phyloP scores from a whole-genome alignment of 139 green algal genomes.

The Chlorella sorokiniana region DNA sequence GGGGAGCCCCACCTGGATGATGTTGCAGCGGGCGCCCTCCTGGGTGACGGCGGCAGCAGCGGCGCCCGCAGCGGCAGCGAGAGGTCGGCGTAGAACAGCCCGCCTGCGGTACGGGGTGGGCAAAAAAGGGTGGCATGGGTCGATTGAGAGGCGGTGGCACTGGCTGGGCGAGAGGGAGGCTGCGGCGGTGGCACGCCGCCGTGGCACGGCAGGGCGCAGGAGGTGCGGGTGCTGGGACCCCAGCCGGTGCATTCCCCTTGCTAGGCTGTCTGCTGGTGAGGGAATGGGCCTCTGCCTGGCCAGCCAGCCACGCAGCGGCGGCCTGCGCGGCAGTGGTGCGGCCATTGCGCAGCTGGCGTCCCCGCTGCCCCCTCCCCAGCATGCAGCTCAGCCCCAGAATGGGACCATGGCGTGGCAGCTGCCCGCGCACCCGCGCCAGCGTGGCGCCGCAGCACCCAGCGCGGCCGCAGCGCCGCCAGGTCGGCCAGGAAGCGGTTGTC shows the following conservation, averaged over 20 bases:
- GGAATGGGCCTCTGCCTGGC: conserved; percentile 6
- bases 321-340: too few species aligned
- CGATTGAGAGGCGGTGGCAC: neutral
- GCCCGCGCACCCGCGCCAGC: neutral
- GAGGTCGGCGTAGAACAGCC: conserved; percentile 32
- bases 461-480: conserved; percentile 12
- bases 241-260: neutral
- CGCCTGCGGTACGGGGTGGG: neutral
- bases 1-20: conserved; percentile 10
- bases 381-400: neutral
- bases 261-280: neutral
- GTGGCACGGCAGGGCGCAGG: too few species aligned
- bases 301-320: too few species aligned
- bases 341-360: too few species aligned
- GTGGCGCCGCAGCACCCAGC: conserved; percentile 25
- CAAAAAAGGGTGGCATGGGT: neutral
- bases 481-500: too few species aligned
- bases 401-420: neutral
- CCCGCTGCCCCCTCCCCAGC: neutral
- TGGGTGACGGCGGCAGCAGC: neutral
- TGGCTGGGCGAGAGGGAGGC: neutral
- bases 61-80: conserved; percentile 2
- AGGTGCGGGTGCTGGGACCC: neutral
- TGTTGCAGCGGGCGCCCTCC: conserved; percentile 20
- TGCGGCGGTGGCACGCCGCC: too few species aligned